Evolutionary conservation across 257 asterid species (phyloP).

Genomic region (Gentiana dahurica): DNA sequence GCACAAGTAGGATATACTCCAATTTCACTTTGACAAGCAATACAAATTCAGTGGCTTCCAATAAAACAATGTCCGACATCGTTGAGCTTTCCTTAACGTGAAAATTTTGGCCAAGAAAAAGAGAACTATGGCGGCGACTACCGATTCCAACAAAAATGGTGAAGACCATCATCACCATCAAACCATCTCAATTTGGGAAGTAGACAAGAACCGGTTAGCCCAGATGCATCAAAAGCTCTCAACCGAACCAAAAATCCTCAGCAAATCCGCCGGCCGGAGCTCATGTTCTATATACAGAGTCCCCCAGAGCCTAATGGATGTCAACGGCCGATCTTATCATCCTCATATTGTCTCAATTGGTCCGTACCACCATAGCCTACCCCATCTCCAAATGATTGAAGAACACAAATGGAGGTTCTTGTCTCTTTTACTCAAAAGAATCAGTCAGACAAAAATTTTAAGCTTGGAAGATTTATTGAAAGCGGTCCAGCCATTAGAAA

Average conservation of each 20-base stretch:
- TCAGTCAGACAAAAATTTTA: constrained; percentile 14
- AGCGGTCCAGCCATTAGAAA: constrained; percentile 50
- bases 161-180: constrained; percentile 11
- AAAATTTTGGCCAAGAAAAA: too few relatives aligned
- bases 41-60: too few relatives aligned
- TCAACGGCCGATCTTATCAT: constrained; percentile 52
- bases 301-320: constrained; percentile 51
- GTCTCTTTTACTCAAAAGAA: constrained; percentile 38
- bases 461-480: constrained; percentile 29
- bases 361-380: constrained; percentile 71
- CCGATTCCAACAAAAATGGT: too few relatives aligned
- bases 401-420: constrained; percentile 90
- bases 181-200: constrained; percentile 31
- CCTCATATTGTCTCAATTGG: constrained; percentile 76
- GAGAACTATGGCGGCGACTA: too few relatives aligned
- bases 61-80: too few relatives aligned
- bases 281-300: constrained; percentile 71
- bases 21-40: too few relatives aligned
- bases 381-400: constrained; percentile 53
- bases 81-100: too few relatives aligned
- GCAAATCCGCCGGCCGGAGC: constrained; percentile 62
- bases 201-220: constrained; percentile 36
- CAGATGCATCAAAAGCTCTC: constrained; percentile 49
- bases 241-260: constrained; percentile 47
- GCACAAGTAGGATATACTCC: too few relatives aligned